Percentiles rank a stretch among this genome's conserved stretches.
phyloP scores from a whole-genome alignment of 2,329 filamentous ascomycete species.

The Paradendryphiella salina region DNA sequence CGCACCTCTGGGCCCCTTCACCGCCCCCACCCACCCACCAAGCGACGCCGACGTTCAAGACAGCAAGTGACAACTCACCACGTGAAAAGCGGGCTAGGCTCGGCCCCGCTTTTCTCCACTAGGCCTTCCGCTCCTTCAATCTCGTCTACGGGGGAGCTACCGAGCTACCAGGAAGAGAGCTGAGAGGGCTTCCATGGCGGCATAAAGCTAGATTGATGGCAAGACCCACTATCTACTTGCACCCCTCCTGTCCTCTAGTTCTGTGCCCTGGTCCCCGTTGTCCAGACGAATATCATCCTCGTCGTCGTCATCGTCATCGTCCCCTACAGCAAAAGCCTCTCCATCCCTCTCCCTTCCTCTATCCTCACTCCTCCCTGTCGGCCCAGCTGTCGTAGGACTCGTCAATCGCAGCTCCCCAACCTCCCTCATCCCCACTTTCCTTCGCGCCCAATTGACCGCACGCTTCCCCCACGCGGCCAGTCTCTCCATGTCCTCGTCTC shows the following conservation, averaged over 20 bases:
- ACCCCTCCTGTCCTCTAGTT: conserved; percentile 25
- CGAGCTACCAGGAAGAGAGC: neutral
- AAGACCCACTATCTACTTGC: neutral
- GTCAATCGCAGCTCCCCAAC: conserved; percentile 32
- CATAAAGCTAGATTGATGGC: neutral
- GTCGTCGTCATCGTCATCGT: conserved; percentile 10
- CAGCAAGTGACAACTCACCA: conserved; percentile 13
- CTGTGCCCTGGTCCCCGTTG: neutral
- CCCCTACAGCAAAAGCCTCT: conserved; percentile 12
- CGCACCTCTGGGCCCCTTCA: neutral
- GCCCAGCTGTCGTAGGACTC: conserved; percentile 26
- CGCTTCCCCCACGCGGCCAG: conserved; percentile 27
- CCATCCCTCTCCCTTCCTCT: conserved; percentile 9
- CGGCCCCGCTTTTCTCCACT: conserved; percentile 5
- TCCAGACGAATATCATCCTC: neutral
- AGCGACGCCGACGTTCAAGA: neutral
- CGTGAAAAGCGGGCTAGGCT: conserved; percentile 3
- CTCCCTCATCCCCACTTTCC: conserved; percentile 19
- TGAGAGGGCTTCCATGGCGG: neutral
- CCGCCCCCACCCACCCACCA: neutral
- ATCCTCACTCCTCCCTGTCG: neutral
- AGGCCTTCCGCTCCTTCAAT: conserved; percentile 8
- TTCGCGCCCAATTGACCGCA: conserved; percentile 27
- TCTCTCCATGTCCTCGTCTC: conserved; percentile 40
- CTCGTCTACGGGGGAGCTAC: neutral